These are phyloP conservation scores for Fusarium chaquense DNA, from an alignment of 2,329 filamentous ascomycete genomes.

Conservation along the genomic window DNA sequence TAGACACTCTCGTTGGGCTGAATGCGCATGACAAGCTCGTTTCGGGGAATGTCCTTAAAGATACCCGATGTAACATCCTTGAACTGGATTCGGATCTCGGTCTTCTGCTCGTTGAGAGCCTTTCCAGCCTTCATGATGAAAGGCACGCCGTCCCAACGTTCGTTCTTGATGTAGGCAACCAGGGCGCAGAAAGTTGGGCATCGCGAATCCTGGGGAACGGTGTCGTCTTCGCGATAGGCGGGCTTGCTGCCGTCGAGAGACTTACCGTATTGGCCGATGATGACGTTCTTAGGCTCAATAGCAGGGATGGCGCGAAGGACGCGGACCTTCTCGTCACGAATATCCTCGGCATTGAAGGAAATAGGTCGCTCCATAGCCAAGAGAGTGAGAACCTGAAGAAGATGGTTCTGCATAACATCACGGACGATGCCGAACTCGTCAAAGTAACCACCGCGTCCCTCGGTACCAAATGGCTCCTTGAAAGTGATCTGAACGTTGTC, in stretches of 20 bases:
- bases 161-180: conserved; percentile 99
- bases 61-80: conserved; percentile 99
- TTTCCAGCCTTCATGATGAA: conserved; percentile 99
- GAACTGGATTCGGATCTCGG: conserved; percentile 98
- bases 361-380: conserved; percentile 98
- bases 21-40: conserved; percentile 98
- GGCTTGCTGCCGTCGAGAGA: conserved; percentile 97
- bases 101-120: conserved; percentile 99
- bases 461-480: conserved; percentile 99
- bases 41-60: conserved; percentile 99
- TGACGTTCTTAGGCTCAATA: conserved; percentile 99
- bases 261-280: conserved; percentile 98
- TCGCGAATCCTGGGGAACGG: conserved; percentile 94
- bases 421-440: conserved; percentile 99
- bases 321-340: conserved; percentile 98
- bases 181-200: conserved; percentile 98
- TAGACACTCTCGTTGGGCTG: conserved; percentile 99
- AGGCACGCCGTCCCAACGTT: conserved; percentile 98
- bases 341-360: conserved; percentile 97
- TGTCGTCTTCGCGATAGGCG: conserved; percentile 98
- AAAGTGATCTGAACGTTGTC: conserved; percentile 99
- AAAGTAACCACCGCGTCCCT: conserved; percentile 97
- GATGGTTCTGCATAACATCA: conserved; percentile 99
- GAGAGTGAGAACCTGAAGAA: conserved; percentile 94
- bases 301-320: conserved; percentile 92